phyloP scores from a whole-genome alignment of 2,329 filamentous ascomycete species.

The Blastomyces parvus region DNA sequence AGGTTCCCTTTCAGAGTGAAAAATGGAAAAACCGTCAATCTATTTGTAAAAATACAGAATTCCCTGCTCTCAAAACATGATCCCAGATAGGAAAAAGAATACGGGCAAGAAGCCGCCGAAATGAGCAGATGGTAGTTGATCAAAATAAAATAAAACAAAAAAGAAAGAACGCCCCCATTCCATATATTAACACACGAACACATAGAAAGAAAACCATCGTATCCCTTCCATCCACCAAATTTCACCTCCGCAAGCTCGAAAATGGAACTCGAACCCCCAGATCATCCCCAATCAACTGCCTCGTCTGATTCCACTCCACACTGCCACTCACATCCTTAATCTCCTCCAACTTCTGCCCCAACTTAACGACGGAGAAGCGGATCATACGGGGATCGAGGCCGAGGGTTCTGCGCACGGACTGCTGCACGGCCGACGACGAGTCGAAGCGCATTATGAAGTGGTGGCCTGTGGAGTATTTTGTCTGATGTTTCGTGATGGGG shows the following conservation, averaged over 20 bases:
- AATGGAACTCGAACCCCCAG: conserved; percentile 3
- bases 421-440: conserved; percentile 61
- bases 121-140: neutral
- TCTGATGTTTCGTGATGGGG: conserved; percentile 68
- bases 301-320: conserved; percentile 43
- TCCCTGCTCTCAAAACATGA: neutral
- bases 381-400: conserved; percentile 85
- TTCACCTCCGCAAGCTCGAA: conserved; percentile 1
- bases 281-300: conserved; percentile 17
- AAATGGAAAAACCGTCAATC: neutral
- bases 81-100: neutral
- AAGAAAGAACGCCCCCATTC: neutral
- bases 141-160: conserved; percentile 2
- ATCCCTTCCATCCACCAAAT: neutral
- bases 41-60: conserved; percentile 2
- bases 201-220: neutral
- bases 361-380: conserved; percentile 73
- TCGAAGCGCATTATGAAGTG: conserved; percentile 99
- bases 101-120: neutral
- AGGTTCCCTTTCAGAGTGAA: neutral
- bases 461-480: conserved; percentile 73
- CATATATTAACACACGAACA: neutral
- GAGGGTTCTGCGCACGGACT: conserved; percentile 64
- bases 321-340: conserved; percentile 49
- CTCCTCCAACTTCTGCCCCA: conserved; percentile 59